These are phyloP conservation scores for Haematococcus sp. DNA, from an alignment of 139 green algal genomes.

Conservation along the genomic window DNA sequence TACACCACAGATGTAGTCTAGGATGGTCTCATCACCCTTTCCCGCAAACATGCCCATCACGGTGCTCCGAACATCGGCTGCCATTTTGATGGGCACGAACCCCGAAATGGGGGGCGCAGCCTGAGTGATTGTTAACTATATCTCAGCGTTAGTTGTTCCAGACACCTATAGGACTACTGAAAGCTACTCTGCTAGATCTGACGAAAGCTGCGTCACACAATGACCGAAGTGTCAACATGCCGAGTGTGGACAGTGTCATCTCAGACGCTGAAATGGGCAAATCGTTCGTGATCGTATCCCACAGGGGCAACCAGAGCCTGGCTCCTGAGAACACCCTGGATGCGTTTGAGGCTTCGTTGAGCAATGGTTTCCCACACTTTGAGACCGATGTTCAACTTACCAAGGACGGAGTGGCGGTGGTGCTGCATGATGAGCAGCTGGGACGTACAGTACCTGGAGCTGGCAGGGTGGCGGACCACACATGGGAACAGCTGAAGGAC, in stretches of 20 bases:
- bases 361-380: neutral
- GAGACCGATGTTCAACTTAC: slow-evolving; percentile 40
- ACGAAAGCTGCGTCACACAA: too few relatives aligned
- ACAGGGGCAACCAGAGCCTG: neutral
- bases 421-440: slow-evolving; percentile 44
- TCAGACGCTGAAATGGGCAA: too few relatives aligned
- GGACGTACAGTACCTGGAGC: slow-evolving; percentile 23
- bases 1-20: slow-evolving; percentile 54
- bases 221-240: too few relatives aligned
- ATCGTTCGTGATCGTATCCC: neutral
- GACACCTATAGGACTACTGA: too few relatives aligned
- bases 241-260: too few relatives aligned
- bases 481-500: slow-evolving; percentile 9
- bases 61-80: too few relatives aligned
- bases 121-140: too few relatives aligned
- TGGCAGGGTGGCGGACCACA: slow-evolving; percentile 4
- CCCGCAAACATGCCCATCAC: slow-evolving; percentile 5
- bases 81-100: too few relatives aligned
- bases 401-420: slow-evolving; percentile 23
- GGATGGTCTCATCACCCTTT: slow-evolving; percentile 47
- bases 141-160: too few relatives aligned
- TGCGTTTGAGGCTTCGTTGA: neutral
- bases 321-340: slow-evolving; percentile 3
- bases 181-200: too few relatives aligned
- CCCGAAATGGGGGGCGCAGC: too few relatives aligned